Evolutionary conservation across 345 rosid genomes (phyloP), one percentile per base, ranked within the genome.

Genomic region (Kernera saxatilis): DNA sequence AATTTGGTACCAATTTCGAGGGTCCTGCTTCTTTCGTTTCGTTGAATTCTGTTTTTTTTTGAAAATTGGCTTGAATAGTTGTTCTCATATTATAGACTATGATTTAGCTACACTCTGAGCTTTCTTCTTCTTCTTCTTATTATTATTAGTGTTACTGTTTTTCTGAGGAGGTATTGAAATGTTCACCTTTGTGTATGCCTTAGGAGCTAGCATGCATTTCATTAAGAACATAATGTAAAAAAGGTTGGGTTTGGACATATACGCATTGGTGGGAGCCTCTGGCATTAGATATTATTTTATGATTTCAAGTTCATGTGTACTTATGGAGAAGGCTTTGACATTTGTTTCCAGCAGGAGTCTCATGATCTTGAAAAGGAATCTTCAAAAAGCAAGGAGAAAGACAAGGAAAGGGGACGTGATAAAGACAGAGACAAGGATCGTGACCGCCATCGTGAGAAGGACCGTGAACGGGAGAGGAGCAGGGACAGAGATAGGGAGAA

Each of bases 331-430:
- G 39, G 6, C 15, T 18, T 51, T 0, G 41, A 35, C 5, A 27
- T 69, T 67, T 71, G 21, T 48, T 37, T 76, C 55, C 82, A 82
- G 92, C 85, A 80, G 69, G 87, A 73, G 1, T 83, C 88, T 53
- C 83, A 77, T 54, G 90, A 84, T 59, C 49, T 83, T 68, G 92
- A 81, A 64, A 89, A 86, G 71, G 97, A 82, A 45, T 83, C 82
- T 54, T 83, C 82, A 36, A 82, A 60, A 70, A 74, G 81, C 44
- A 67, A 74, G 73, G 91, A 82, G 41, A 83, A 72, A 61, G 89
- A 82, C 10, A 79, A 75, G 57, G 86, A 71, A 27, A 80, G 33
- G 61, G 69, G 70, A 13, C 72, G 56, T 52, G 79, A 75, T 53
- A 67, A 70, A 78, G 85, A 69, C 49, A 74, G 71, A 56, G 79